A percentile compares a stretch with the other conserved stretches of the same genome.
These are phyloP conservation scores for Hymenoscyphus scutula DNA, from an alignment of 2,329 filamentous ascomycete species.

Conservation along the genomic window DNA sequence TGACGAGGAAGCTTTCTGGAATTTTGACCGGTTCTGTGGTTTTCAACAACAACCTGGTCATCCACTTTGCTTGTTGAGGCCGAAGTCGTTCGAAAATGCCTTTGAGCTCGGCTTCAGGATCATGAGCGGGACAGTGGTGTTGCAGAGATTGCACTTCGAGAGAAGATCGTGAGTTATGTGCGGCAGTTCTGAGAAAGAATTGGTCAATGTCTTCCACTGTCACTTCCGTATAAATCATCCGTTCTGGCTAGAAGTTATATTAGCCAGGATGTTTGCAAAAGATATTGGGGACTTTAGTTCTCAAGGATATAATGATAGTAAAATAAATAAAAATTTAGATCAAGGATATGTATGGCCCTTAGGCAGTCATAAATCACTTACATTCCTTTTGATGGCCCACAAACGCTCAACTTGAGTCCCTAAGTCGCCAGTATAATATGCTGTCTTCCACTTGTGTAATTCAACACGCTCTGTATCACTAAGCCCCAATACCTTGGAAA, in stretches of 20 bases:
- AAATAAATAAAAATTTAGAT: conserved; percentile 17
- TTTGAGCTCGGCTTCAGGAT: conserved; percentile 44
- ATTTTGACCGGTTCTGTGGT: conserved; percentile 66
- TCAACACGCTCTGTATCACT: conserved; percentile 59
- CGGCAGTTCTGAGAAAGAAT: conserved; percentile 64
- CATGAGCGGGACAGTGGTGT: conserved; percentile 25
- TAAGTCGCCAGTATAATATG: conserved; percentile 60
- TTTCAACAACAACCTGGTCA: conserved; percentile 77
- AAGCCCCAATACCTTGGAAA: conserved; percentile 65
- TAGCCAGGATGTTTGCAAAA: background rate
- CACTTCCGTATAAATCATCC: conserved; percentile 1
- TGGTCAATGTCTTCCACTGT: conserved; percentile 69
- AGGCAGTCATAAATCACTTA: conserved; percentile 16
- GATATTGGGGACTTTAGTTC: conserved; percentile 5
- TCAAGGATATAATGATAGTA: background rate
- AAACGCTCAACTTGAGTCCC: conserved; percentile 48
- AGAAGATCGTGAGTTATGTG: conserved; percentile 68
- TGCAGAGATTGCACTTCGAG: conserved; percentile 49
- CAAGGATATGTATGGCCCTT: conserved; percentile 13
- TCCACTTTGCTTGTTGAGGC: conserved; percentile 79
- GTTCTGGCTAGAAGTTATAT: background rate
- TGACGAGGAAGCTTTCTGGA: conserved; percentile 41
- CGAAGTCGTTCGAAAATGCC: conserved; percentile 58
- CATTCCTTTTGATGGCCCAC: conserved; percentile 22
- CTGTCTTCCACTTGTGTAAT: conserved; percentile 58